Percentiles rank a stretch among this genome's conserved stretches.
phyloP scores from a whole-genome alignment of 345 rosid genomes.

The Lagerstroemia speciosa region DNA sequence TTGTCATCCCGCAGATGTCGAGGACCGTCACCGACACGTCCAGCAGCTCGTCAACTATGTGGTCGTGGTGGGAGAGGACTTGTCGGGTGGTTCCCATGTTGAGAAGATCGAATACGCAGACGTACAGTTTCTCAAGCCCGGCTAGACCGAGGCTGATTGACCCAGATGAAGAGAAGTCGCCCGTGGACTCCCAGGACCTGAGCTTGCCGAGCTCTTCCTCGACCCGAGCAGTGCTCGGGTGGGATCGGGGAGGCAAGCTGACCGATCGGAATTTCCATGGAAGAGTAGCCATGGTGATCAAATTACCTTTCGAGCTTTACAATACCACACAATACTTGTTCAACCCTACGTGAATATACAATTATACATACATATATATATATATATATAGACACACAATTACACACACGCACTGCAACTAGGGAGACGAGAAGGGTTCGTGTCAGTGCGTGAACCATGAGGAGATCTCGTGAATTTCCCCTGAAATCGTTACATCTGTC shows the following conservation, averaged over 20 bases:
- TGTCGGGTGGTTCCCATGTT: conserved; percentile 45
- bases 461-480: background rate
- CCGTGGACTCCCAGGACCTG: conserved; percentile 20
- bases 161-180: conserved; percentile 15
- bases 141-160: conserved; percentile 28
- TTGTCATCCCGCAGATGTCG: conserved; percentile 49
- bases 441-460: background rate
- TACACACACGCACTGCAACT: too few species aligned
- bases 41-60: conserved; percentile 39
- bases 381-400: background rate
- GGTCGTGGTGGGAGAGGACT: conserved; percentile 25
- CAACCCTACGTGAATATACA: too few species aligned
- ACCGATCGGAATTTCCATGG: conserved; percentile 32
- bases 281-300: background rate
- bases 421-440: background rate
- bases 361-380: too few species aligned
- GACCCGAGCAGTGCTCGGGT: conserved; percentile 38
- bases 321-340: background rate
- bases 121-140: conserved; percentile 39
- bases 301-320: too few species aligned
- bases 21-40: conserved; percentile 53
- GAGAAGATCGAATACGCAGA: conserved; percentile 42
- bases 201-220: conserved; percentile 51
- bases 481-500: background rate
- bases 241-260: conserved; percentile 67